These are phyloP conservation scores for Leptographium lundbergii DNA, from an alignment of 2,329 filamentous ascomycete species.

Conservation along the genomic window DNA sequence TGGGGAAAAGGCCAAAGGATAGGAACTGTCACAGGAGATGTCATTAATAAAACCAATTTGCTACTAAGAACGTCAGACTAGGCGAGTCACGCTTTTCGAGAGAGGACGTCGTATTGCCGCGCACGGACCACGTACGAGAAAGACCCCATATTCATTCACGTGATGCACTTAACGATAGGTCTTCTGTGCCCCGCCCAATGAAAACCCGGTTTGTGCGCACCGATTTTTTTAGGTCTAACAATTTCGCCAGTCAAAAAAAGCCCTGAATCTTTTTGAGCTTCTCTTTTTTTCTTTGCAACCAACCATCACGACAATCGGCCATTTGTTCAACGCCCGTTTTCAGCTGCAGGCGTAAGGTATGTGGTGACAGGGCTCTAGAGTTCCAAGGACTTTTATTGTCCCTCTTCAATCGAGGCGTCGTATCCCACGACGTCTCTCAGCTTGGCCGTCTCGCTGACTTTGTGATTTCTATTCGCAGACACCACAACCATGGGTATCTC, in stretches of 20 bases:
- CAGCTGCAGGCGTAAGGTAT: conserved; percentile 11
- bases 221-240: conserved; percentile 10
- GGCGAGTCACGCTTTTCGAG: neutral
- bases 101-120: too few species aligned
- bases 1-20: neutral
- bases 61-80: neutral
- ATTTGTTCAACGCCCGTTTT: conserved; percentile 8
- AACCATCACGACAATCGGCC: conserved; percentile 8
- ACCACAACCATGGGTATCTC: conserved; percentile 97
- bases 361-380: neutral
- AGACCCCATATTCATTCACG: neutral
- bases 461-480: conserved; percentile 30
- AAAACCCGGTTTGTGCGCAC: conserved; percentile 13
- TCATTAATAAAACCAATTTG: neutral
- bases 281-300: conserved; percentile 3
- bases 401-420: neutral
- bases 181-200: neutral
- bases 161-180: neutral
- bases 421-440: neutral
- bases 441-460: neutral
- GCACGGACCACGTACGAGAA: too few species aligned
- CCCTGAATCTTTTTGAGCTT: conserved; percentile 6
- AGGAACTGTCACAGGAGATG: neutral
- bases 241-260: conserved; percentile 7
- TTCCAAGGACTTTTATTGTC: neutral